phyloP scores from a whole-genome alignment of 2,329 filamentous ascomycete species.

The Alternaria triticina region DNA sequence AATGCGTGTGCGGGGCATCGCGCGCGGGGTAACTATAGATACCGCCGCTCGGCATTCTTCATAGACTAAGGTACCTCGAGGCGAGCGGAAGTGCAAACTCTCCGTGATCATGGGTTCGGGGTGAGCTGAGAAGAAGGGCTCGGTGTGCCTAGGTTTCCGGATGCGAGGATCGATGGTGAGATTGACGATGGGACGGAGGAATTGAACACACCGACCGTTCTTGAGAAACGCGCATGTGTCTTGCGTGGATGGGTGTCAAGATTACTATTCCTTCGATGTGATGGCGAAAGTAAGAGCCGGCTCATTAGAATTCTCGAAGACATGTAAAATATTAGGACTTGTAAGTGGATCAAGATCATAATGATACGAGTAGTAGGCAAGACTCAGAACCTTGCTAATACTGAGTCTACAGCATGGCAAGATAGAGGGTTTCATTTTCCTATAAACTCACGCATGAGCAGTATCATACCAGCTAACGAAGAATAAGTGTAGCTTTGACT shows the following conservation, averaged over 20 bases:
- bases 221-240: not conserved
- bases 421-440: too few relatives aligned
- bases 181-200: not conserved
- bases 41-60: not conserved
- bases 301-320: too few relatives aligned
- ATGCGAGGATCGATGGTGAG: not conserved
- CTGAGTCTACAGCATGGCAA: too few relatives aligned
- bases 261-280: not conserved
- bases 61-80: too few relatives aligned
- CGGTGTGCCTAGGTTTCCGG: not conserved
- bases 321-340: too few relatives aligned
- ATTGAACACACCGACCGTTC: not conserved
- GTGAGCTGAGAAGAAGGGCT: not conserved
- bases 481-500: too few relatives aligned
- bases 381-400: too few relatives aligned
- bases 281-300: not conserved
- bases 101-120: not conserved
- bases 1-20: not conserved
- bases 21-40: not conserved
- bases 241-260: not conserved
- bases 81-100: not conserved
- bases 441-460: too few relatives aligned
- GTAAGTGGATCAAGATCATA: too few relatives aligned
- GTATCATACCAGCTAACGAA: too few relatives aligned
- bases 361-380: too few relatives aligned